Percentiles rank a stretch among this genome's conserved stretches.
Evolutionary conservation across 306 rosid genomes (phyloP).

Genomic region (Styphnolobium japonicum): DNA sequence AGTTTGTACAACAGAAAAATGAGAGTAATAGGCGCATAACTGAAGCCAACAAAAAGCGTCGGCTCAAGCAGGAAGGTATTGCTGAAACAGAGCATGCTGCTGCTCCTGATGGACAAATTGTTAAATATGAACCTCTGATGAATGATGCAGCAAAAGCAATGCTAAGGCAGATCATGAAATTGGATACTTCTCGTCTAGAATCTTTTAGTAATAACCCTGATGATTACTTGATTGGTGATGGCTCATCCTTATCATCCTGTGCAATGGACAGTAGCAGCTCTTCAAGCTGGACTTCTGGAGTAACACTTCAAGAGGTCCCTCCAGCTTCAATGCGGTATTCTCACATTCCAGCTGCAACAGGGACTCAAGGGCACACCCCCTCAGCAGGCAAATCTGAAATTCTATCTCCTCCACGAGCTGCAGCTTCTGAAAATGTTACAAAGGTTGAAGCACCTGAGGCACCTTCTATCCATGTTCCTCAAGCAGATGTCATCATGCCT

Average conservation of each 20-base stretch:
- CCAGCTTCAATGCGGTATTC: constrained; percentile 57
- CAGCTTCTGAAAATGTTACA: constrained; percentile 45
- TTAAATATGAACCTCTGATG: constrained; percentile 73
- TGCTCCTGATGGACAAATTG: constrained; percentile 80
- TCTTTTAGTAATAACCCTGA: constrained; percentile 47
- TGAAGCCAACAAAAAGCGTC: constrained; percentile 82
- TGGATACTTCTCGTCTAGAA: constrained; percentile 62
- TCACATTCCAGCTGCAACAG: constrained; percentile 33
- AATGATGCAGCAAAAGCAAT: constrained; percentile 79
- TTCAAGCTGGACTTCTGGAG: constrained; percentile 61
- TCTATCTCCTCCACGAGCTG: constrained; percentile 44
- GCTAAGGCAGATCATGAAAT: constrained; percentile 77
- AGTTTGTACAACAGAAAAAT: constrained; percentile 92
- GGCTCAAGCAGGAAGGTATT: constrained; percentile 77
- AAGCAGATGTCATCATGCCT: constrained; percentile 57
- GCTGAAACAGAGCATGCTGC: constrained; percentile 46
- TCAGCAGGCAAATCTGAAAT: constrained; percentile 48
- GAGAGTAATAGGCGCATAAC: constrained; percentile 77
- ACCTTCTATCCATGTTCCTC: constrained; percentile 47
- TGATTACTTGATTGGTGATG: constrained; percentile 56
- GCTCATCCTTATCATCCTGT: constrained; percentile 49
- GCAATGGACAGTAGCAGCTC: constrained; percentile 62
- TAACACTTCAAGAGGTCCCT: constrained; percentile 80
- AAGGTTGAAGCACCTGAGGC: constrained; percentile 42
- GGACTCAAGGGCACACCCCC: constrained; percentile 33